A percentile compares a stretch with the other conserved stretches of the same genome.
These are phyloP conservation scores for Corrigiola litoralis DNA, from an alignment of 179 eudicot species.

Conservation along the genomic window DNA sequence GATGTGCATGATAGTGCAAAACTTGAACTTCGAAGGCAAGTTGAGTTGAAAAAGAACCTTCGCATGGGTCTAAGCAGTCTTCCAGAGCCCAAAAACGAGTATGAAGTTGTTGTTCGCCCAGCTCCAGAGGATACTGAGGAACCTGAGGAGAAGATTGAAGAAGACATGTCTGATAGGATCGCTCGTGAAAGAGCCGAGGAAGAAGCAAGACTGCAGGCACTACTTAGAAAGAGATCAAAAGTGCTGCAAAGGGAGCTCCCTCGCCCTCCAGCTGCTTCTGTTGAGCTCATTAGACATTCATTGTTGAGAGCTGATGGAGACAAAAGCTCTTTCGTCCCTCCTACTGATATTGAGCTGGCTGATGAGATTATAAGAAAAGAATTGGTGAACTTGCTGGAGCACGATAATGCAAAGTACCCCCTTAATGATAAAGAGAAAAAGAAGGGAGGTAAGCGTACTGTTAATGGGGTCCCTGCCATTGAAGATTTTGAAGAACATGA, in stretches of 20 bases:
- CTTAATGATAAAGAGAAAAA: constrained; percentile 80
- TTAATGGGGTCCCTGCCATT: constrained; percentile 62
- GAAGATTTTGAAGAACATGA: constrained; percentile 84
- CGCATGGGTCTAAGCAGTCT: constrained; percentile 72
- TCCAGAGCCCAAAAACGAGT: constrained; percentile 95
- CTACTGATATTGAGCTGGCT: constrained; percentile 88
- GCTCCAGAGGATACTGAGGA: constrained; percentile 79
- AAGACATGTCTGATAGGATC: constrained; percentile 96
- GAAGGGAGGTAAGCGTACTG: constrained; percentile 66
- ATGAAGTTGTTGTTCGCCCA: constrained; percentile 80
- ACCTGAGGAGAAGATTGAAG: constrained; percentile 87
- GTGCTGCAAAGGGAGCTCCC: constrained; percentile 99
- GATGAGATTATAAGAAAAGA: constrained; percentile 93
- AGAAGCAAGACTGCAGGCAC: constrained; percentile 81
- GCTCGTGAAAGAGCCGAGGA: constrained; percentile 94
- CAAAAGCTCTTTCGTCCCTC: constrained; percentile 95
- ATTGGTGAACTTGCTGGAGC: constrained; percentile 72
- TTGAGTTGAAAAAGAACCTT: constrained; percentile 71
- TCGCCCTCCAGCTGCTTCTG: constrained; percentile 80
- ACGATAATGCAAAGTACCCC: constrained; percentile 95
- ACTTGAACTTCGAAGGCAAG: constrained; percentile 67
- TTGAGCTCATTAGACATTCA: constrained; percentile 64
- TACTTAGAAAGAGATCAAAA: constrained; percentile 88
- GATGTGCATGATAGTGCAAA: constrained; percentile 78
- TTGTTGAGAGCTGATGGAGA: constrained; percentile 85